A percentile compares a stretch with the other conserved stretches of the same genome.
phyloP scores from a whole-genome alignment of 129 eudicot genomes.

The Scalesia atractyloides region DNA sequence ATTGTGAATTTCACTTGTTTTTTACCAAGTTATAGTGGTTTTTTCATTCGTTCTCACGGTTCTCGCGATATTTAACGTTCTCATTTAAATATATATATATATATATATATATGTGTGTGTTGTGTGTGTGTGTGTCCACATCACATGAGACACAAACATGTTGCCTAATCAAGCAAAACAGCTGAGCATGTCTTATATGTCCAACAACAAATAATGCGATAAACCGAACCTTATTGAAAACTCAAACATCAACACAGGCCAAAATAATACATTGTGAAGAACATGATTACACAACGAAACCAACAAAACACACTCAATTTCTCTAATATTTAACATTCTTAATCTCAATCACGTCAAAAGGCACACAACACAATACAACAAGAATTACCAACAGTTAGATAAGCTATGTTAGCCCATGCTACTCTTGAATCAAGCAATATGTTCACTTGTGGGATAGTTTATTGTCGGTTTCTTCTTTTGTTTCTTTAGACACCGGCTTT shows the following conservation, averaged over 20 bases:
- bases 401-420: slow-evolving; percentile 26
- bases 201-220: slow-evolving; percentile 29
- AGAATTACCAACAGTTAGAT: slow-evolving; percentile 16
- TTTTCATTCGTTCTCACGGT: no score
- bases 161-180: slow-evolving; percentile 42
- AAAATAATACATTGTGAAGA: slow-evolving; percentile 23
- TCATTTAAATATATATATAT: background rate
- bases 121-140: slow-evolving; percentile 21
- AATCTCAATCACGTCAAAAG: slow-evolving; percentile 22
- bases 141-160: slow-evolving; percentile 37
- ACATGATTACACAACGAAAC: slow-evolving; percentile 17
- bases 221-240: background rate
- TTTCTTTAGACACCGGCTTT: slow-evolving; percentile 23
- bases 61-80: no score
- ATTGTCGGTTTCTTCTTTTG: slow-evolving; percentile 11
- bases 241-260: slow-evolving; percentile 28
- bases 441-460: slow-evolving; percentile 25
- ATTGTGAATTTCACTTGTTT: no score
- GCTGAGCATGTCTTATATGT: slow-evolving; percentile 26
- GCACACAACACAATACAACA: slow-evolving; percentile 28
- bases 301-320: slow-evolving; percentile 16
- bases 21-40: no score
- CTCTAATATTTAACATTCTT: slow-evolving; percentile 33
- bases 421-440: slow-evolving; percentile 15
- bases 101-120: background rate